phyloP scores from a whole-genome alignment of 2,329 filamentous ascomycete species.

The Ilyonectria mors-panacis region DNA sequence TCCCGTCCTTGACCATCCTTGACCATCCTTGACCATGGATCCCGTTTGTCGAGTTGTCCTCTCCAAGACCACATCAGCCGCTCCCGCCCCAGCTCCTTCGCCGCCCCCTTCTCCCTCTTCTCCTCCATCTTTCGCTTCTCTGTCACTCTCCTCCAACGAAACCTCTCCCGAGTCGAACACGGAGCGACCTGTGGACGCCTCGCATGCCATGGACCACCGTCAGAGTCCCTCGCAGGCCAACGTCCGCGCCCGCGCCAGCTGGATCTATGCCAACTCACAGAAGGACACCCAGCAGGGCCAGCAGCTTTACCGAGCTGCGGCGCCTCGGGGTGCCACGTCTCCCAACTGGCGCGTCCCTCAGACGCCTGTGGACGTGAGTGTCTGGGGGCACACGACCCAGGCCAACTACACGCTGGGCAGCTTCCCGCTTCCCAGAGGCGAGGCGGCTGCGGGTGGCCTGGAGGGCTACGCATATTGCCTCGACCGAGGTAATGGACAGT shows the following conservation, averaged over 20 bases:
- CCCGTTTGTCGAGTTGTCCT: conserved; percentile 9
- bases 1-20: conserved; percentile 8
- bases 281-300: conserved; percentile 30
- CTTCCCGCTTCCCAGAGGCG: not conserved
- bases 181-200: not conserved
- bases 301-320: conserved; percentile 33
- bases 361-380: conserved; percentile 20
- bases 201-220: conserved; percentile 17
- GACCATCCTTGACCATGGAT: conserved; percentile 13
- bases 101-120: not conserved
- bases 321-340: conserved; percentile 40
- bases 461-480: conserved; percentile 65
- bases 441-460: conserved; percentile 8
- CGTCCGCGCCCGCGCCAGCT: not conserved
- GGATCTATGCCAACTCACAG: conserved; percentile 19
- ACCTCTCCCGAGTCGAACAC: not conserved
- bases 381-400: conserved; percentile 6
- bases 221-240: not conserved
- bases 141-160: not conserved
- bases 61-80: not conserved
- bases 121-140: conserved; percentile 7
- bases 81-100: not conserved
- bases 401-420: conserved; percentile 35
- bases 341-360: conserved; percentile 42
- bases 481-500: conserved; percentile 67